Conservation (phyloP, 2,329 filamentous ascomycete genomes). For the Exophiala spinifera region DNA sequence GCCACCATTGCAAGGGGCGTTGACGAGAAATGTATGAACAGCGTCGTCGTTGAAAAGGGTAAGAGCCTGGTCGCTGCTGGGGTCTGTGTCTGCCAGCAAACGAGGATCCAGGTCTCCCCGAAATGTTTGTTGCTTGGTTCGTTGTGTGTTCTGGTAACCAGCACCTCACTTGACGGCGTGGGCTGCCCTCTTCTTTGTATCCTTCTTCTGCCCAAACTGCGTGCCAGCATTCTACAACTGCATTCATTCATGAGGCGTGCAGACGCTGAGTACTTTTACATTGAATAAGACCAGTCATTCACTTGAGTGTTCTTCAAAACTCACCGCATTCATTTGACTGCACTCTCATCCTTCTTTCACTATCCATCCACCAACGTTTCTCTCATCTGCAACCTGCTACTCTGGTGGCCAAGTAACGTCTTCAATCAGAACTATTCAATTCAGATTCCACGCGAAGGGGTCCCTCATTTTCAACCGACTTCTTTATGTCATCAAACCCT, state of each 20-base stretch:
- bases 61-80: too few relatives aligned
- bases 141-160: too few relatives aligned
- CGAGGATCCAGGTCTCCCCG: too few relatives aligned
- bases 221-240: neutral
- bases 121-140: too few relatives aligned
- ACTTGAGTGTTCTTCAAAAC: neutral
- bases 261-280: neutral
- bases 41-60: too few relatives aligned
- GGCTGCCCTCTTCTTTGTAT: neutral
- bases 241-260: neutral
- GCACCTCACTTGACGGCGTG: neutral
- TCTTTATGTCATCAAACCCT: constrained; percentile 9
- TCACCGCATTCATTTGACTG: neutral
- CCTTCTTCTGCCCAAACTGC: neutral
- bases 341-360: neutral
- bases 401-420: too few relatives aligned
- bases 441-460: neutral
- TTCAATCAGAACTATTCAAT: neutral
- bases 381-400: constrained; percentile 3
- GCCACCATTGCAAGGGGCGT: too few relatives aligned
- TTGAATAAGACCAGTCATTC: neutral
- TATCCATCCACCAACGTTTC: neutral
- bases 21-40: too few relatives aligned
- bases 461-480: neutral
- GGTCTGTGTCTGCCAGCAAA: too few relatives aligned